phyloP scores from a whole-genome alignment of 164 flowering plant species.

The Macadamia integrifolia region DNA sequence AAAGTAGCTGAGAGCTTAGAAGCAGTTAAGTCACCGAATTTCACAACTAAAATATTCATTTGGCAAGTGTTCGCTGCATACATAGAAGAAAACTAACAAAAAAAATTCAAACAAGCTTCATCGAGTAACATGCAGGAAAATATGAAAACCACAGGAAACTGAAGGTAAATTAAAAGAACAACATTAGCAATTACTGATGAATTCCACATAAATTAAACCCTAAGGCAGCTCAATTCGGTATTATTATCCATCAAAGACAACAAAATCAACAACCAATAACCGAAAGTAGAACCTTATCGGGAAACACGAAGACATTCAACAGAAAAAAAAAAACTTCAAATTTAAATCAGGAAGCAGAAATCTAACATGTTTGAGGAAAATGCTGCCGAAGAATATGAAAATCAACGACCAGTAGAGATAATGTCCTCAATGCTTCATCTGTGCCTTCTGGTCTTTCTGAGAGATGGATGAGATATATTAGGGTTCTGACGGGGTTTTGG shows the following conservation, averaged over 20 bases:
- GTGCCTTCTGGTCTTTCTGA: neutral
- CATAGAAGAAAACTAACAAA: no score
- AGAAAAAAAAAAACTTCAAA: no score
- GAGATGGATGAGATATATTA: neutral
- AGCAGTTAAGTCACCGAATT: no score
- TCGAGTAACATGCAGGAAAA: no score
- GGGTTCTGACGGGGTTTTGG: neutral
- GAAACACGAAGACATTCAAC: no score
- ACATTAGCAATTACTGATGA: no score
- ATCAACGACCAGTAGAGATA: neutral
- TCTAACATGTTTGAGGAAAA: neutral
- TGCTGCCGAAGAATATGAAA: conserved; percentile 3
- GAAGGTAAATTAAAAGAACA: no score
- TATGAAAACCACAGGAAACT: no score
- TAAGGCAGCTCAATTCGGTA: neutral
- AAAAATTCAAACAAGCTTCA: no score
- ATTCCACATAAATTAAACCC: neutral
- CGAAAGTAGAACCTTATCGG: neutral
- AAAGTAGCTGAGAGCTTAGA: no score
- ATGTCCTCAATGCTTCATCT: conserved; percentile 2
- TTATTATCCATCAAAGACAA: neutral
- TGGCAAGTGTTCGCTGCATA: no score
- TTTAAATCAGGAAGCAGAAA: neutral
- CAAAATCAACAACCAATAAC: neutral
- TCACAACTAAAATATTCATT: no score